Percentiles rank a stretch among this genome's conserved stretches.
These are phyloP conservation scores for Penicillium sumatraense DNA, from an alignment of 2,329 filamentous ascomycete species.

Conservation along the genomic window DNA sequence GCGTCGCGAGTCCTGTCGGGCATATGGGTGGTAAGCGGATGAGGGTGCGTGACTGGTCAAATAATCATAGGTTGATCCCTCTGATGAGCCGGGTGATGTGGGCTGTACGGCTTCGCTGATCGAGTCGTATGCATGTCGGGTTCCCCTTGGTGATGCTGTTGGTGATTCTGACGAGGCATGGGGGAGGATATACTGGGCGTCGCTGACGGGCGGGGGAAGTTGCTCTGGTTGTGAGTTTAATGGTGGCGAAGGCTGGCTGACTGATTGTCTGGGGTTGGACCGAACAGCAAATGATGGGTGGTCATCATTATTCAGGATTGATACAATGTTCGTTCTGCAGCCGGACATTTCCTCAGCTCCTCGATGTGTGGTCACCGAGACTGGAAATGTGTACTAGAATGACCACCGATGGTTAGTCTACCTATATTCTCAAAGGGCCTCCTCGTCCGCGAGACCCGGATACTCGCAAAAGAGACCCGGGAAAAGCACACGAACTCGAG, in stretches of 20 bases:
- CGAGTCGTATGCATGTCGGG: conserved; percentile 28
- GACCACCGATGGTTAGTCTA: conserved; percentile 18
- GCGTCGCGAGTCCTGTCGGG: conserved; percentile 31
- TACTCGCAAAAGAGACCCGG: neutral
- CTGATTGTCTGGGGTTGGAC: conserved; percentile 31
- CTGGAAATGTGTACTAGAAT: conserved; percentile 24
- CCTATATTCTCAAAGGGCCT: neutral
- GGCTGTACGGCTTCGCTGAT: conserved; percentile 32
- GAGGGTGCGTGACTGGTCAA: conserved; percentile 25
- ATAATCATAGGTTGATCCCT: conserved; percentile 39
- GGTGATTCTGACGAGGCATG: conserved; percentile 32
- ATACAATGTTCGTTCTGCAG: conserved; percentile 43
- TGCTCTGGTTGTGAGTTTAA: conserved; percentile 27
- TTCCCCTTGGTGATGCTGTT: conserved; percentile 30
- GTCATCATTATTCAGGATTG: conserved; percentile 54
- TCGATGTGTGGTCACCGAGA: conserved; percentile 19
- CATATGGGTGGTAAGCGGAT: conserved; percentile 32
- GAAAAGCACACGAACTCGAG: neutral
- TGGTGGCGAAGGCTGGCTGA: conserved; percentile 25
- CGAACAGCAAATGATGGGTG: conserved; percentile 51
- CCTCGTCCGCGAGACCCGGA: neutral
- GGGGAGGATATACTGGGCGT: conserved; percentile 23
- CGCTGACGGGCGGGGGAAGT: conserved; percentile 19
- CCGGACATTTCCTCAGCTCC: conserved; percentile 34
- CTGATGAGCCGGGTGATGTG: conserved; percentile 37